Base-by-base conservation (phyloP, 768 basidiomycete genomes). In the Clavaria fumosa region DNA sequence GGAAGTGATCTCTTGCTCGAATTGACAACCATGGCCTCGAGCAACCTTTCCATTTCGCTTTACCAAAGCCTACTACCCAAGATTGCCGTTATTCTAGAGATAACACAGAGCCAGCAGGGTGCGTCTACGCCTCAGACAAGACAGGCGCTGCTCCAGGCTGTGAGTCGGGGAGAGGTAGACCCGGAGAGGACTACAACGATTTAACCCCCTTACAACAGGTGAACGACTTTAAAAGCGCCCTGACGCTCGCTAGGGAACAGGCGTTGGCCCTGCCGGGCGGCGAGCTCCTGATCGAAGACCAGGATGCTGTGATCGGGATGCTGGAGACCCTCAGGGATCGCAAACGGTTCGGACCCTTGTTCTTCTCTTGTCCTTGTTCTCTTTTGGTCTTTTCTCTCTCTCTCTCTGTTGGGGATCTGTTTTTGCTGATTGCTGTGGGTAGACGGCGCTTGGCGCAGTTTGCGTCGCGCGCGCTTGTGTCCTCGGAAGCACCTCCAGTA, bases 251-350 rank as follows among this genome's bases (percentile, higher is more conserved):
- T 0, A 78, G 69, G 48, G 70, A 76, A 6, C 55, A 70, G 31
- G 74, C 78, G 0, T 47, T 47, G 6, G 55, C 59, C 32, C 59
- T 86, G 4, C 76, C 80, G 0, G 83, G 83, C 2, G 82, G 82
- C 5, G 82, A 85, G 50, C 58, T 84, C 38, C 56, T 64, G 32
- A 64, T 73, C 27, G 61, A 70, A 27, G 78, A 83, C 35, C 83
- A 86, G 47, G 70, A 76, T 43, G 70, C 78, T 32, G 64, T 84
- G 4, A 75, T 84, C 32, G 53, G 56, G 23, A 77, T 83, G 73
- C 59, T 86, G 7, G 70, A 77, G 47, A 60, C 56, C 14, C 45
- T 85, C 40, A 65, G 67, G 40, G 69, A 75, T 43, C 66, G 72
- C 34, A 84, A 80, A 58, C 58, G n/a, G n/a, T n/a, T n/a, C n/a